phyloP scores from a whole-genome alignment of 2,329 filamentous ascomycete species.

The Penicillium oxalicum region DNA sequence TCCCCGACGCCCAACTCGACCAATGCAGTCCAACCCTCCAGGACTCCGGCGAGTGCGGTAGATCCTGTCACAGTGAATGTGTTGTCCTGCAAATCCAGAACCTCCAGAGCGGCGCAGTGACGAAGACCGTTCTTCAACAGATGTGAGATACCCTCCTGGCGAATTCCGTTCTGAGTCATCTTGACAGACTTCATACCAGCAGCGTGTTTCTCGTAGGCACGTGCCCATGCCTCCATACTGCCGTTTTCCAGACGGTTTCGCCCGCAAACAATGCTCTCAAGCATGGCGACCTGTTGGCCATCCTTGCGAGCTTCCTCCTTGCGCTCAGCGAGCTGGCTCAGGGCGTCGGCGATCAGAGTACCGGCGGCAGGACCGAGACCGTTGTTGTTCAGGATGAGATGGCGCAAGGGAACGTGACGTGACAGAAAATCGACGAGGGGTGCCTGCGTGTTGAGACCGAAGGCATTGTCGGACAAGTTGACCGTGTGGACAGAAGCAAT shows the following conservation, averaged over 20 bases:
- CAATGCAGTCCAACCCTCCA: slow-evolving; percentile 67
- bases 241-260: slow-evolving; percentile 94
- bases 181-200: slow-evolving; percentile 76
- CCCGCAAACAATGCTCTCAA: slow-evolving; percentile 96
- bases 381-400: slow-evolving; percentile 97
- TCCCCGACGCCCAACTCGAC: slow-evolving; percentile 84
- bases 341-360: slow-evolving; percentile 79
- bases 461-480: slow-evolving; percentile 96
- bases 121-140: slow-evolving; percentile 73
- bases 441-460: slow-evolving; percentile 89
- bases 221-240: slow-evolving; percentile 92
- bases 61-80: slow-evolving; percentile 83
- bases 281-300: slow-evolving; percentile 67
- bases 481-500: slow-evolving; percentile 82
- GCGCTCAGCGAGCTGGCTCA: slow-evolving; percentile 73
- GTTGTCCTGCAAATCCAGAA: slow-evolving; percentile 93
- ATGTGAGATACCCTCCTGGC: slow-evolving; percentile 82
- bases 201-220: slow-evolving; percentile 71
- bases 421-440: slow-evolving; percentile 89
- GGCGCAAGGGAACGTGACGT: slow-evolving; percentile 80
- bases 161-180: slow-evolving; percentile 98
- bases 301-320: slow-evolving; percentile 63
- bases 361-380: slow-evolving; percentile 89
- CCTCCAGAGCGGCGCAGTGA: slow-evolving; percentile 61
- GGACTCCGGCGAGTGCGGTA: slow-evolving; percentile 67